phyloP scores from a whole-genome alignment of 2,329 filamentous ascomycete genomes.

The Exophiala bonariae region DNA sequence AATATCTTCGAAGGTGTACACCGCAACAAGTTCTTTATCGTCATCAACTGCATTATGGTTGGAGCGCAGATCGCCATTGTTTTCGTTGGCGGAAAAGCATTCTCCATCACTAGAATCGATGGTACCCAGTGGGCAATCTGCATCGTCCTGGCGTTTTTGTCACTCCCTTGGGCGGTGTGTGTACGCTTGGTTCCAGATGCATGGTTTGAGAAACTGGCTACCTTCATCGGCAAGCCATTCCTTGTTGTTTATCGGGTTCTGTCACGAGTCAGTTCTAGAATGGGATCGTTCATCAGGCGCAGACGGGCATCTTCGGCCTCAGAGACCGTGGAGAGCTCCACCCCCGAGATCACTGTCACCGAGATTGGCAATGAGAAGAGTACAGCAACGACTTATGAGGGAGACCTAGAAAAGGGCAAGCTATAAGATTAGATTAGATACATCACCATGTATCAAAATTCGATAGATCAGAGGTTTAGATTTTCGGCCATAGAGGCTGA shows the following conservation, averaged over 20 bases:
- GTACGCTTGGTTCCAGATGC: conserved; percentile 54
- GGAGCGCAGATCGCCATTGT: conserved; percentile 59
- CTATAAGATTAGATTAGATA: no score
- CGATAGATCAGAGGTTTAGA: no score
- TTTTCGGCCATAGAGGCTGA: no score
- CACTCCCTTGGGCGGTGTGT: conserved; percentile 51
- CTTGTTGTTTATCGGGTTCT: conserved; percentile 34
- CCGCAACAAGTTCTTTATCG: conserved; percentile 59
- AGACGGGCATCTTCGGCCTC: no score
- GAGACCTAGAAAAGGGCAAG: no score
- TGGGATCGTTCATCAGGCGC: conserved; percentile 49
- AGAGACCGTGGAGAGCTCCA: no score
- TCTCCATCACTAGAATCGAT: conserved; percentile 51
- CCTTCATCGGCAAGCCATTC: neutral
- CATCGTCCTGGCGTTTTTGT: conserved; percentile 49
- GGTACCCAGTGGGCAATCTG: conserved; percentile 58
- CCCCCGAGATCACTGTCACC: no score
- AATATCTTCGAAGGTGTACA: conserved; percentile 61
- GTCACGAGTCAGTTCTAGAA: conserved; percentile 45
- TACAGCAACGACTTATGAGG: no score
- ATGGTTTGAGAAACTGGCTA: conserved; percentile 38
- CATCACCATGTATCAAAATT: no score
- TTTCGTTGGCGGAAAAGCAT: conserved; percentile 57
- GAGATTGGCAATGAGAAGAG: no score
- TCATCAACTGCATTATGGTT: conserved; percentile 59